phyloP scores from a whole-genome alignment of 306 rosid genomes.

The Cajanus cajan region DNA sequence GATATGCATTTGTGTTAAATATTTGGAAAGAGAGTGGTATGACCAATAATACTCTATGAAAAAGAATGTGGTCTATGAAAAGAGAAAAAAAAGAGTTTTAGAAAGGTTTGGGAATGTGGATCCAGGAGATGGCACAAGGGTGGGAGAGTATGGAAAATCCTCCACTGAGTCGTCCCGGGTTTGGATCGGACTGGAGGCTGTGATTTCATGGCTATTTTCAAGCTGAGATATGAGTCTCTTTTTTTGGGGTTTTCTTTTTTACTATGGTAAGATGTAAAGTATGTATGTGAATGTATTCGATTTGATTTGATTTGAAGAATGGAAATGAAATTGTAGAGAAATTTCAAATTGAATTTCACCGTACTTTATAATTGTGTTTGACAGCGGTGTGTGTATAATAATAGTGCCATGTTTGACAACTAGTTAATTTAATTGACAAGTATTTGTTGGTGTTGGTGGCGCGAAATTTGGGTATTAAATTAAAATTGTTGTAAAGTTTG shows the following conservation, averaged over 20 bases:
- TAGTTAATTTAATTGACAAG: not conserved
- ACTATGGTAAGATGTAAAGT: conserved; percentile 14
- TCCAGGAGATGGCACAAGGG: conserved; percentile 71
- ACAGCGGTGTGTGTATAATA: not conserved
- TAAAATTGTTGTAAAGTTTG: not conserved
- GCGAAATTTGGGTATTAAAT: not conserved
- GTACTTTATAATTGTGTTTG: not conserved
- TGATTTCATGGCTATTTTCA: conserved; percentile 29
- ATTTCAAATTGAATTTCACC: conserved; percentile 6
- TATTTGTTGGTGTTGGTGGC: no score
- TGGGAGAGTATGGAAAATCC: conserved; percentile 21
- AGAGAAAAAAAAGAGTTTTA: not conserved
- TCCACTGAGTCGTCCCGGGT: conserved; percentile 84
- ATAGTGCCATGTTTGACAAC: not conserved
- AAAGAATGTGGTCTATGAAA: no score
- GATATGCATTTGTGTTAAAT: no score
- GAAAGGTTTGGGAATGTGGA: conserved; percentile 41
- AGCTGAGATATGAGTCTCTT: not conserved
- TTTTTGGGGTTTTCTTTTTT: no score
- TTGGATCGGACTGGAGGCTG: conserved; percentile 45
- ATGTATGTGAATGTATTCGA: conserved; percentile 27
- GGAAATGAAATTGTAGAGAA: conserved; percentile 41
- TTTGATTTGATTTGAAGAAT: conserved; percentile 28
- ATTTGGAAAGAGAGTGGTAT: no score
- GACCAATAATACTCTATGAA: no score